phyloP scores from a whole-genome alignment of 176 grass and related monocot species.

The Paspalum notatum region DNA sequence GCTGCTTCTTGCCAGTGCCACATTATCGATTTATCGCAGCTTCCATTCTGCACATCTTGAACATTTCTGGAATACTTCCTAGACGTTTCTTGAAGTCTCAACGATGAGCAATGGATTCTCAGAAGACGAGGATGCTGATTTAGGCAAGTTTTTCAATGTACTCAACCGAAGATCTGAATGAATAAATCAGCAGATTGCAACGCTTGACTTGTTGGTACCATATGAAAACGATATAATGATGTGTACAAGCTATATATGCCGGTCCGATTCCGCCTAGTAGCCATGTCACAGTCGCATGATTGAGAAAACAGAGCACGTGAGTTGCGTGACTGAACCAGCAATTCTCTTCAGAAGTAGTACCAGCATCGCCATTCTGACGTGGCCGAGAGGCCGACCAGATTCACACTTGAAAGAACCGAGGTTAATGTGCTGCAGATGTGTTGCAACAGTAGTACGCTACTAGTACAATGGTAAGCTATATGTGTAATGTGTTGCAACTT shows the following conservation, averaged over 20 bases:
- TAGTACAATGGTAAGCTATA: too few relatives aligned
- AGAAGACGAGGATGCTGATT: not conserved
- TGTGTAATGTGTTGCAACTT: too few relatives aligned
- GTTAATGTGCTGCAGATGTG: too few relatives aligned
- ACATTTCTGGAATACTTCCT: not conserved
- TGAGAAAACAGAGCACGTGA: not conserved
- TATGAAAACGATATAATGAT: not conserved
- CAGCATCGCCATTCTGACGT: too few relatives aligned
- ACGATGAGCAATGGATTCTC: not conserved
- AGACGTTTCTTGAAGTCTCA: not conserved
- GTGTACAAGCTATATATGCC: too few relatives aligned
- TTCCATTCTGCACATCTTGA: not conserved
- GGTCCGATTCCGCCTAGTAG: not conserved
- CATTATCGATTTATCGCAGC: too few relatives aligned
- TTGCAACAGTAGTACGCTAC: too few relatives aligned
- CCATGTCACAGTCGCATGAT: not conserved
- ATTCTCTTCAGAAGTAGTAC: not conserved
- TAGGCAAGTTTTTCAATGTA: not conserved
- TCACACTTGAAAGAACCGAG: too few relatives aligned
- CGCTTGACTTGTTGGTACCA: not conserved
- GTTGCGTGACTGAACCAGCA: not conserved
- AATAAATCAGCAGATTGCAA: not conserved
- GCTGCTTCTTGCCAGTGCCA: not conserved
- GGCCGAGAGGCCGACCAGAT: too few relatives aligned
- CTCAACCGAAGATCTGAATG: not conserved